Percentiles rank a stretch among this genome's conserved stretches.
phyloP scores from a whole-genome alignment of 2,329 filamentous ascomycete species.

The Aureobasidium mangrovei region DNA sequence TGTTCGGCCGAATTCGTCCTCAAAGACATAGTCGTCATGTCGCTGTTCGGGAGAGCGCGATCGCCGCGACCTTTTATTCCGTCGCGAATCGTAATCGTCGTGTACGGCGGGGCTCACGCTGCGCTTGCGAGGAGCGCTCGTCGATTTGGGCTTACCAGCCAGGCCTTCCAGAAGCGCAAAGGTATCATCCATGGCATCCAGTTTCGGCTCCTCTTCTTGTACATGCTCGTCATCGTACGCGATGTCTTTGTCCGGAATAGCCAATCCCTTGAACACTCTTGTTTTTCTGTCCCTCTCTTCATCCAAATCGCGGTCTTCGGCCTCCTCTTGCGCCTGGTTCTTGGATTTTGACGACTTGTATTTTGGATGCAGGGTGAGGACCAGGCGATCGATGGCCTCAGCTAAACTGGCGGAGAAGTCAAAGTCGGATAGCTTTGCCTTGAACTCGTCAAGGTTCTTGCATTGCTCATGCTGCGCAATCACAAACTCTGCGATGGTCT shows the following conservation, averaged over 20 bases:
- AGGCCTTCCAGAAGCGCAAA: conserved; percentile 83
- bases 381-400: conserved; percentile 82
- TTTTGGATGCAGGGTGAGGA: conserved; percentile 83
- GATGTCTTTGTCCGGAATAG: conserved; percentile 69
- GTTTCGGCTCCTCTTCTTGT: conserved; percentile 35
- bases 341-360: conserved; percentile 49
- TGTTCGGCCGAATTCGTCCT: conserved; percentile 51
- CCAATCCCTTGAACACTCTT: conserved; percentile 81
- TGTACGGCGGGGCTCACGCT: conserved; percentile 49
- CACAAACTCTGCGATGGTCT: conserved; percentile 91
- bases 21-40: conserved; percentile 44
- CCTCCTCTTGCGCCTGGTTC: conserved; percentile 22
- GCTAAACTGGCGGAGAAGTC: conserved; percentile 80
- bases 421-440: conserved; percentile 62
- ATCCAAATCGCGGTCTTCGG: conserved; percentile 32
- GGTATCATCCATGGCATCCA: conserved; percentile 80
- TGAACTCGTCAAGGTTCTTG: conserved; percentile 63
- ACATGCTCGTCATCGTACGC: conserved; percentile 41
- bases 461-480: conserved; percentile 81
- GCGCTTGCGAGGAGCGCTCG: conserved; percentile 41
- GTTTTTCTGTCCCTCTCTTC: conserved; percentile 59
- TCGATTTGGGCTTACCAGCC: conserved; percentile 48
- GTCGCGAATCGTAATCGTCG: conserved; percentile 22
- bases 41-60: conserved; percentile 46
- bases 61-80: conserved; percentile 34